A percentile compares a stretch with the other conserved stretches of the same genome.
Conservation (phyloP, 2,329 filamentous ascomycete genomes). For the Pyrenochaeta sp. region DNA sequence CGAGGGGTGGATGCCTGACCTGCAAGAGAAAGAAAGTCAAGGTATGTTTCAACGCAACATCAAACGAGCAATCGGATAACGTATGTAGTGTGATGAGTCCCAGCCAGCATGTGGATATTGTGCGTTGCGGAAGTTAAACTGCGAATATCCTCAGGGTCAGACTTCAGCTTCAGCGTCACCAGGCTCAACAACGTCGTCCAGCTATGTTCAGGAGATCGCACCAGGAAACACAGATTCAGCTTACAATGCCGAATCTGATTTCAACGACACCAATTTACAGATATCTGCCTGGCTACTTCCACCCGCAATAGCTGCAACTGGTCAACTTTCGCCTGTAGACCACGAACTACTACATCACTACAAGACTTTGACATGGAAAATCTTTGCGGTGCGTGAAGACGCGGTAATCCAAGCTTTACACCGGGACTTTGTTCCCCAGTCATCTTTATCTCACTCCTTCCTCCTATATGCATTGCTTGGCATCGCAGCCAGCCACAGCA, state of each 20-base stretch:
- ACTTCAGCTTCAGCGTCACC: constrained; percentile 5
- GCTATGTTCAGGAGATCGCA: background rate
- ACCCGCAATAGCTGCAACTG: constrained; percentile 24
- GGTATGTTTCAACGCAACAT: constrained; percentile 15
- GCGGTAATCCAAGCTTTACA: constrained; percentile 22
- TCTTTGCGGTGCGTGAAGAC: constrained; percentile 30
- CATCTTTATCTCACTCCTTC: constrained; percentile 26
- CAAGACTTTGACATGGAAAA: constrained; percentile 30
- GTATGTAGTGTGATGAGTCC: constrained; percentile 38
- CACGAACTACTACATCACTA: constrained; percentile 37
- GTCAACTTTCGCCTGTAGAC: constrained; percentile 26
- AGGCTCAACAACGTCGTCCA: background rate
- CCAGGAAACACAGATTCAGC: background rate
- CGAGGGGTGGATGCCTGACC: constrained; percentile 37
- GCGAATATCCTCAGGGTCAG: constrained; percentile 30
- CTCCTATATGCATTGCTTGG: constrained; percentile 38
- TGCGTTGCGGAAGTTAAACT: constrained; percentile 27
- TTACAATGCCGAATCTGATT: constrained; percentile 12
- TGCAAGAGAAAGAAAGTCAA: constrained; percentile 47
- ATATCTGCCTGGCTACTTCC: constrained; percentile 27
- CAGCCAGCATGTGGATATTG: constrained; percentile 40
- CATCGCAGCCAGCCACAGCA: constrained; percentile 34
- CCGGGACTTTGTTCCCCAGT: constrained; percentile 30
- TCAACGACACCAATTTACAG: constrained; percentile 15
- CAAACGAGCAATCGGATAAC: constrained; percentile 5